Percentiles rank a stretch among this genome's conserved stretches.
Conservation (phyloP, 2,329 filamentous ascomycete species). For the Harringtonia lauricola region DNA sequence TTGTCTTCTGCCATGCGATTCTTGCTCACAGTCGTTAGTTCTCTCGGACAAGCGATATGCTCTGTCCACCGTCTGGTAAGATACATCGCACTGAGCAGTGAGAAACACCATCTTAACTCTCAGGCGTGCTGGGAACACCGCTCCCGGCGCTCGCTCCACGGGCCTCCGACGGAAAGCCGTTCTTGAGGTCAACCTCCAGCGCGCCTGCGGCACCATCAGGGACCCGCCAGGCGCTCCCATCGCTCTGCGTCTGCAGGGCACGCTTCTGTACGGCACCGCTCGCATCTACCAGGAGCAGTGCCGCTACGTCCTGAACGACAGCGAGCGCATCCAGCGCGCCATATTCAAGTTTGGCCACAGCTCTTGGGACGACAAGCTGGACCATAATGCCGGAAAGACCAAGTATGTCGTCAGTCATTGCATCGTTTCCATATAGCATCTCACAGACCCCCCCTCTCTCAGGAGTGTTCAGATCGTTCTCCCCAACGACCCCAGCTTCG, state of each 20-base stretch:
- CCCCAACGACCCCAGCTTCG: conserved; percentile 72
- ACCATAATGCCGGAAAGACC: conserved; percentile 59
- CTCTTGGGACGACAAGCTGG: conserved; percentile 51
- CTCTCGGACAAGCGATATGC: conserved; percentile 81
- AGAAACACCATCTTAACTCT: not conserved
- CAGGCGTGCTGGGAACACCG: conserved; percentile 87
- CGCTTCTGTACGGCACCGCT: conserved; percentile 74
- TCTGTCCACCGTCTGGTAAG: conserved; percentile 87
- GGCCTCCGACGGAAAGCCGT: conserved; percentile 80
- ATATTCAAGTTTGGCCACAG: conserved; percentile 63
- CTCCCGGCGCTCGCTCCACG: conserved; percentile 56
- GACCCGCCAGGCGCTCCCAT: conserved; percentile 69
- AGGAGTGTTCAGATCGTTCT: conserved; percentile 70
- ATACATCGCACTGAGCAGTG: too few species aligned
- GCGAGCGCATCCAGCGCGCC: conserved; percentile 45
- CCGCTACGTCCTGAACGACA: conserved; percentile 72
- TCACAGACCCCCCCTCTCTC: not conserved
- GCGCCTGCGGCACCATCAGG: conserved; percentile 81
- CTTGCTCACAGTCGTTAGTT: conserved; percentile 34
- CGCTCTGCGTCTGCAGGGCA: conserved; percentile 81
- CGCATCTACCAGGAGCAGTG: conserved; percentile 83
- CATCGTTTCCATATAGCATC: not conserved
- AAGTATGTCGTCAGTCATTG: conserved; percentile 39
- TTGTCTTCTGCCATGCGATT: not conserved
- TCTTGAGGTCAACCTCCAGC: conserved; percentile 73